These are phyloP conservation scores for Alternaria sp. DNA, from an alignment of 2,329 filamentous ascomycete species.

Conservation along the genomic window DNA sequence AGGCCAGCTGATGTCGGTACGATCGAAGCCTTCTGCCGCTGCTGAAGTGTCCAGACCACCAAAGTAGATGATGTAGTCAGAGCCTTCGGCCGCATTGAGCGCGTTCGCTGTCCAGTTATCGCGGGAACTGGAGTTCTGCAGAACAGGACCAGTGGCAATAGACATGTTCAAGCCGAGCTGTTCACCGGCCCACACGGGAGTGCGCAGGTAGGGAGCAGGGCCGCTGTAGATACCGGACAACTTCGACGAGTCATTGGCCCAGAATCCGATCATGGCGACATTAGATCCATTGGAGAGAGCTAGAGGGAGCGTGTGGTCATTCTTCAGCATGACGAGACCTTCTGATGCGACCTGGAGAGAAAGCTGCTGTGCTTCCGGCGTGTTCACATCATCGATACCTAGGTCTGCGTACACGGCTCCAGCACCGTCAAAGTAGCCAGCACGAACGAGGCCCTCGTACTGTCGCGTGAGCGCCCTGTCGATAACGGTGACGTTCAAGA, in stretches of 20 bases:
- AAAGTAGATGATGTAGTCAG: conserved; percentile 62
- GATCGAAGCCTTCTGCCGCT: conserved; percentile 61
- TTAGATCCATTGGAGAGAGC: conserved; percentile 44
- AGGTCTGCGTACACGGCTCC: conserved; percentile 59
- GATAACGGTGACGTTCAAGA: conserved; percentile 54
- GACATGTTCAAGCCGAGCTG: conserved; percentile 54
- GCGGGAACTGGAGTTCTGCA: conserved; percentile 14
- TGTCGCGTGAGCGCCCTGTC: conserved; percentile 59
- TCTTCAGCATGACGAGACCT: conserved; percentile 60
- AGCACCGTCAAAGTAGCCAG: conserved; percentile 64
- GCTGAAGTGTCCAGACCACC: conserved; percentile 62
- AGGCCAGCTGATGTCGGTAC: conserved; percentile 60
- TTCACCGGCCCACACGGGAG: conserved; percentile 60
- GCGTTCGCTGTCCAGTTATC: conserved; percentile 24
- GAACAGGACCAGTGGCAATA: conserved; percentile 16
- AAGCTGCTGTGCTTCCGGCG: conserved; percentile 60
- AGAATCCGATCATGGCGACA: conserved; percentile 64
- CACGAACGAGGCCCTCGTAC: conserved; percentile 61
- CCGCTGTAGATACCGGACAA: conserved; percentile 68
- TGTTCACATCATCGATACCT: conserved; percentile 62
- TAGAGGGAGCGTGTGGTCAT: conserved; percentile 56
- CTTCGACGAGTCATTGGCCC: conserved; percentile 63
- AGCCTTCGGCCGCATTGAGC: conserved; percentile 47
- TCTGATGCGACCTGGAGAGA: conserved; percentile 61
- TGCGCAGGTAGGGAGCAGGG: conserved; percentile 61